Evolutionary conservation across 495 filamentous ascomycete species (phyloP).

Genomic region (Talaromyces proteolyticus): DNA sequence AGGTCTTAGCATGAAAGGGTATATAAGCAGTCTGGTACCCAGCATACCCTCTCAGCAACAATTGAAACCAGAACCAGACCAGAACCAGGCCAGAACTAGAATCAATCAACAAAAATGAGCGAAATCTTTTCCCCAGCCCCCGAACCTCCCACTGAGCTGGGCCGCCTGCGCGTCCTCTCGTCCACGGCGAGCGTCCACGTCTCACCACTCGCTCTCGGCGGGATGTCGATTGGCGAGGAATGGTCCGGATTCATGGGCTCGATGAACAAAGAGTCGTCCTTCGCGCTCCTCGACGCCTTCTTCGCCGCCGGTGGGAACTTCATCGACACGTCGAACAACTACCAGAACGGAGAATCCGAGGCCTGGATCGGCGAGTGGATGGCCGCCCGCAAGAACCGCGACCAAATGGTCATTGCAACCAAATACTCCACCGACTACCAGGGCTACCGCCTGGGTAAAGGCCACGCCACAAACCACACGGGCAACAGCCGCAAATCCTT

Average conservation of each 20-base stretch:
- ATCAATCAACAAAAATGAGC: too few relatives aligned
- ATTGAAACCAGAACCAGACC: neutral
- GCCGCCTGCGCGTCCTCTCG: conserved; percentile 39
- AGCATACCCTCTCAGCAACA: neutral
- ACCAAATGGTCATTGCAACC: conserved; percentile 68
- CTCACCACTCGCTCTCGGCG: conserved; percentile 55
- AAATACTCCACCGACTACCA: conserved; percentile 51
- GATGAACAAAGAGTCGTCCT: conserved; percentile 36
- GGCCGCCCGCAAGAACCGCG: conserved; percentile 44
- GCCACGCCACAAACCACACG: conserved; percentile 46
- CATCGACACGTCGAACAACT: conserved; percentile 48
- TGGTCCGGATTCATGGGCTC: conserved; percentile 47
- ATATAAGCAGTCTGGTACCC: too few relatives aligned
- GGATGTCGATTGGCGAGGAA: conserved; percentile 55
- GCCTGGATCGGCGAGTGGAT: conserved; percentile 57
- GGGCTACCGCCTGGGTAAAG: conserved; percentile 22
- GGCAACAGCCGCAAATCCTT: conserved; percentile 52
- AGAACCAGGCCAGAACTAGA: too few relatives aligned
- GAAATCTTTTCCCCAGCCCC: conserved; percentile 22
- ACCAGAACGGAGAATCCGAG: conserved; percentile 49
- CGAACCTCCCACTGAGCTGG: conserved; percentile 29
- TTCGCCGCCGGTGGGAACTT: conserved; percentile 45
- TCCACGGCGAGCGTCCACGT: conserved; percentile 53
- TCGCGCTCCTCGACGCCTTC: conserved; percentile 49
- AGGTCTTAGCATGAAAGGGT: too few relatives aligned